These are phyloP conservation scores for Fusarium odoratissimum DNA, from an alignment of 2,329 filamentous ascomycete species.

Conservation along the genomic window DNA sequence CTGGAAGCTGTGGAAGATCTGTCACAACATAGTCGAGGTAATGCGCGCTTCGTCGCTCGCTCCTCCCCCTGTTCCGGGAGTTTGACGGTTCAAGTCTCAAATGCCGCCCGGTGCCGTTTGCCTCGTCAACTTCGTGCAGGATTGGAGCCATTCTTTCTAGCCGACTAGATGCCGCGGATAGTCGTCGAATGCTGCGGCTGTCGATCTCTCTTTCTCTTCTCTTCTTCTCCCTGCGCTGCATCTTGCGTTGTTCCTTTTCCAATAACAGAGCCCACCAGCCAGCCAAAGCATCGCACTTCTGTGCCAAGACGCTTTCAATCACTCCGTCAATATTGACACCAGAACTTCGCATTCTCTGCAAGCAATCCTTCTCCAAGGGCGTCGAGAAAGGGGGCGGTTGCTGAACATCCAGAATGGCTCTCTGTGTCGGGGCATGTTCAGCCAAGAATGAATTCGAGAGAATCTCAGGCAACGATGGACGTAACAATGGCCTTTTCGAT, in stretches of 20 bases:
- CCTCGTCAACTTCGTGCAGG: slow-evolving; percentile 82
- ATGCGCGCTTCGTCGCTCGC: slow-evolving; percentile 78
- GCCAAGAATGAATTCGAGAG: slow-evolving; percentile 87
- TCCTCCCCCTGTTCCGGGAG: slow-evolving; percentile 79
- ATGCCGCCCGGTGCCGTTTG: slow-evolving; percentile 66
- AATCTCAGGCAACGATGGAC: slow-evolving; percentile 86
- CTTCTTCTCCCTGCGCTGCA: slow-evolving; percentile 81
- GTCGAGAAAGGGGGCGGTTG: slow-evolving; percentile 87
- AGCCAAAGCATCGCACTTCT: slow-evolving; percentile 88
- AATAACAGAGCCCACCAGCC: slow-evolving; percentile 97
- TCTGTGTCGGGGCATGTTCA: slow-evolving; percentile 88
- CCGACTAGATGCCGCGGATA: slow-evolving; percentile 91
- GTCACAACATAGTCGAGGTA: slow-evolving; percentile 72
- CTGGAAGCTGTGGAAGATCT: slow-evolving; percentile 82
- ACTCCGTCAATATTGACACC: slow-evolving; percentile 95
- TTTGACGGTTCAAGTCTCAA: slow-evolving; percentile 55
- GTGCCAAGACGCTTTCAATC: slow-evolving; percentile 91
- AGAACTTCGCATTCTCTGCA: slow-evolving; percentile 92
- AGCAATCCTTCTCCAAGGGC: slow-evolving; percentile 85
- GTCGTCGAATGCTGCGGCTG: slow-evolving; percentile 78
- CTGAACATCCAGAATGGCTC: slow-evolving; percentile 86
- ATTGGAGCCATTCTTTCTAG: slow-evolving; percentile 83
- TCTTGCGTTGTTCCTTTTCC: slow-evolving; percentile 94
- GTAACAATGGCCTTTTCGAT: slow-evolving; percentile 87
- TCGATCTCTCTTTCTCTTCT: slow-evolving; percentile 87